A percentile compares a stretch with the other conserved stretches of the same genome.
Conservation (phyloP, 371 early-diverging fungal species). For the Rhizopus delemar region DNA sequence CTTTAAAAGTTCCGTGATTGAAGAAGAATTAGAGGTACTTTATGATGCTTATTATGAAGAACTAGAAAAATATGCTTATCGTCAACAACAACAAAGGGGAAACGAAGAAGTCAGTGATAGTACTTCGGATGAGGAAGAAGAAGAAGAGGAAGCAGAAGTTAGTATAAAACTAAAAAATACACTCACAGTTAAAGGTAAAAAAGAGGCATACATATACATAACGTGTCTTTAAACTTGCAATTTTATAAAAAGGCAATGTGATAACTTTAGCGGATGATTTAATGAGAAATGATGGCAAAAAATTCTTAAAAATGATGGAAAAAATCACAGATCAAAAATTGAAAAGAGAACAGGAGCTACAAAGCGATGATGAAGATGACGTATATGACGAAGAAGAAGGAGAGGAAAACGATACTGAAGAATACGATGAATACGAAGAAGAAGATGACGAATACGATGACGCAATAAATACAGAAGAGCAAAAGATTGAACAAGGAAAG, state of each 20-base stretch:
- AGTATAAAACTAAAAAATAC: conserved; percentile 24
- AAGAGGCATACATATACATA: too few species aligned
- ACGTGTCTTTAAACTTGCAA: too few species aligned
- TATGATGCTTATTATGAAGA: conserved; percentile 94
- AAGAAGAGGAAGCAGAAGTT: conserved; percentile 15
- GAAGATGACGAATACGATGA: conserved; percentile 1
- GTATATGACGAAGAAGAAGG: conserved; percentile 50
- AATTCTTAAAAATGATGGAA: conserved; percentile 92
- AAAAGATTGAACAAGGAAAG: conserved; percentile 86
- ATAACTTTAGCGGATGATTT: conserved; percentile 91
- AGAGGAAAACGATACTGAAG: conserved; percentile 61
- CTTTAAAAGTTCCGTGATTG: conserved; percentile 64
- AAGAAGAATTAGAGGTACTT: conserved; percentile 86
- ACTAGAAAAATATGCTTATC: conserved; percentile 83
- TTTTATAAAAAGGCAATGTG: conserved; percentile 60
- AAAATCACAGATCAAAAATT: conserved; percentile 85
- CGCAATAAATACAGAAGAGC: conserved; percentile 77
- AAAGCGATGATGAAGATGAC: conserved; percentile 19
- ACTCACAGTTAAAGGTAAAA: conserved; percentile 44
- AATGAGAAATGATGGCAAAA: conserved; percentile 86
- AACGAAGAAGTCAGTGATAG: conserved; percentile 18
- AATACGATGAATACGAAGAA: conserved; percentile 51
- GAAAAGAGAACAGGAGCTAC: conserved; percentile 68
- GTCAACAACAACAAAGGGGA: conserved; percentile 56
- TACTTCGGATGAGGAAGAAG: conserved; percentile 22